Percentiles rank a stretch among this genome's conserved stretches.
Conservation (phyloP, 495 filamentous ascomycete genomes). For the Coniosporium apollinis region DNA sequence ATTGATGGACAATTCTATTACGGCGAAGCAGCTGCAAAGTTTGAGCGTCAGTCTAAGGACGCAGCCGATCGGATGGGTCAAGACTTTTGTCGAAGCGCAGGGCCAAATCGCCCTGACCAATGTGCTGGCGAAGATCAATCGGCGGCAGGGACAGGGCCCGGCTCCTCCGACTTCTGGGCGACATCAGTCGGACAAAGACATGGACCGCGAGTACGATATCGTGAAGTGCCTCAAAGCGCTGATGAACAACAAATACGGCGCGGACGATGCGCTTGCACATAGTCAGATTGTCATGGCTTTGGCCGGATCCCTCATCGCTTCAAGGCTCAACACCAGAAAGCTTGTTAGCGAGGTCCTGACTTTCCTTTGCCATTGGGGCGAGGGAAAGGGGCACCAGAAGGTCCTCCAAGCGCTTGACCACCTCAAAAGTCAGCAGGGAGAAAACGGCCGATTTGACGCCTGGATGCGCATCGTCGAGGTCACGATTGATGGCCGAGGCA, state of each 20-base stretch:
- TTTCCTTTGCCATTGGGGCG: slow-evolving; percentile 91
- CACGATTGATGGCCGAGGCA: slow-evolving; percentile 87
- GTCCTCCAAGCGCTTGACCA: slow-evolving; percentile 87
- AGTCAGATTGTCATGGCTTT: slow-evolving; percentile 79
- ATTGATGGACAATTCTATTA: slow-evolving; percentile 90
- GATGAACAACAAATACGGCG: slow-evolving; percentile 98
- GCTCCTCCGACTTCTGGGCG: slow-evolving; percentile 37
- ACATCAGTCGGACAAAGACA: slow-evolving; percentile 61
- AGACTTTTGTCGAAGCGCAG: slow-evolving; percentile 90
- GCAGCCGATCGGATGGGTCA: slow-evolving; percentile 96
- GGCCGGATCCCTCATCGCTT: slow-evolving; percentile 72
- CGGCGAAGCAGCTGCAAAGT: slow-evolving; percentile 76
- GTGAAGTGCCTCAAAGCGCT: slow-evolving; percentile 91
- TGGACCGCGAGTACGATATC: slow-evolving; percentile 94
- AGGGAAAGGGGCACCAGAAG: slow-evolving; percentile 85
- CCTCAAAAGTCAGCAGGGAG: slow-evolving; percentile 74
- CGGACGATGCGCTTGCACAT: slow-evolving; percentile 87
- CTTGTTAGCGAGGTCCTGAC: slow-evolving; percentile 93
- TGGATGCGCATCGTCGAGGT: slow-evolving; percentile 99
- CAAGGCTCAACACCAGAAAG: slow-evolving; percentile 80
- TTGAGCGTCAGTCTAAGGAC: slow-evolving; percentile 87
- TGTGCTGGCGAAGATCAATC: slow-evolving; percentile 81
- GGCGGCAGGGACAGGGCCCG: slow-evolving; percentile 57
- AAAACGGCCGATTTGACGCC: slow-evolving; percentile 92
- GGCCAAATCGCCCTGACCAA: slow-evolving; percentile 94